Percentiles rank a stretch among this genome's conserved stretches.
These are phyloP conservation scores for Aurifilum marmelostoma DNA, from an alignment of 2,329 filamentous ascomycete genomes.

Conservation along the genomic window DNA sequence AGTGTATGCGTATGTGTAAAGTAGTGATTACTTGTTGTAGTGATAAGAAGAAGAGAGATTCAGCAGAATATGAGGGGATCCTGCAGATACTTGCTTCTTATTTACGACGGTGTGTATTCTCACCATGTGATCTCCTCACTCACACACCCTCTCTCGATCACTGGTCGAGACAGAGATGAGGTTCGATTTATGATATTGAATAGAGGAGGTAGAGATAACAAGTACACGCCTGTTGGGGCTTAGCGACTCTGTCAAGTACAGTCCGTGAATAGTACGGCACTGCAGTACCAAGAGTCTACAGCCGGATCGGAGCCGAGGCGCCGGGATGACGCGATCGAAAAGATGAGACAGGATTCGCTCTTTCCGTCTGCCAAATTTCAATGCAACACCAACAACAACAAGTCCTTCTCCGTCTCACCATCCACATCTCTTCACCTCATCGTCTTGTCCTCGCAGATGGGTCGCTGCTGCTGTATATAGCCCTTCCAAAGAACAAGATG, in stretches of 20 bases:
- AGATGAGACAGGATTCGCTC: background rate
- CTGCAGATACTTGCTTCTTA: background rate
- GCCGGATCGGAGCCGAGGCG: conserved; percentile 7
- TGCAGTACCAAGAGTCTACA: background rate
- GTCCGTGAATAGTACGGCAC: background rate
- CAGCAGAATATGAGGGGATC: background rate
- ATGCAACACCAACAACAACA: background rate
- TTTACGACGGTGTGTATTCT: background rate
- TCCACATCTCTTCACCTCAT: background rate
- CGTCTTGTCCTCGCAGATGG: conserved; percentile 5
- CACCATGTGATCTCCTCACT: background rate
- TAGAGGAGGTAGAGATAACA: background rate
- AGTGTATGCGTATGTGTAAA: background rate
- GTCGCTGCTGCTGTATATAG: background rate
- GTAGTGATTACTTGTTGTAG: background rate
- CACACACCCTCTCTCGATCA: background rate
- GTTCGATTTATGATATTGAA: background rate
- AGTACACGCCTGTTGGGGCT: background rate
- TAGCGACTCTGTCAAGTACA: background rate
- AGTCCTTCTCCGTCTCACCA: background rate
- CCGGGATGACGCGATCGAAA: conserved; percentile 10
- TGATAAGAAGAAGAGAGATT: background rate
- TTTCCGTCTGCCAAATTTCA: background rate
- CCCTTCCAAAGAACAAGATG: conserved; percentile 21
- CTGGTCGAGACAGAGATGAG: background rate